Evolutionary conservation across 139 green algal species (phyloP).

Genomic region (Closterium sp.): DNA sequence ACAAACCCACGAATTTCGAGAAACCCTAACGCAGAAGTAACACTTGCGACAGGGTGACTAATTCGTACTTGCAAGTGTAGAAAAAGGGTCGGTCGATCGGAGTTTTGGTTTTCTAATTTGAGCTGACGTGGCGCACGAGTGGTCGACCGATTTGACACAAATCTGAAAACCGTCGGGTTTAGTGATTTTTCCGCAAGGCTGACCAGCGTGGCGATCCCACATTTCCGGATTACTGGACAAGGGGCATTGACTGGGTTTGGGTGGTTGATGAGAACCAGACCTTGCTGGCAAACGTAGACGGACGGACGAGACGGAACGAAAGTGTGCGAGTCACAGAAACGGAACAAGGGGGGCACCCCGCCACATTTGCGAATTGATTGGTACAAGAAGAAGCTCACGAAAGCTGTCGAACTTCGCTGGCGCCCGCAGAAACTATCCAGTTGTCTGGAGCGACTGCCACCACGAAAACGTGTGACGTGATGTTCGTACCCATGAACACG

Average conservation of each 20-base stretch:
- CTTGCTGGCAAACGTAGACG: not conserved
- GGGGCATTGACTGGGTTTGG: not conserved
- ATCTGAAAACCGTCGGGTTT: no score
- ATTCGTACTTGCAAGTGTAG: no score
- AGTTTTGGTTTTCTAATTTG: no score
- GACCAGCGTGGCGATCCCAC: not conserved
- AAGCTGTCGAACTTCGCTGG: not conserved
- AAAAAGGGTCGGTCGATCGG: no score
- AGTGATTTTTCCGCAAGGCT: no score
- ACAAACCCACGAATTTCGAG: no score
- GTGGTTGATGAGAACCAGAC: not conserved
- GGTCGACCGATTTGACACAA: no score
- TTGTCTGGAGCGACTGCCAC: not conserved
- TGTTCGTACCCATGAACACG: not conserved
- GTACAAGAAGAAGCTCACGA: not conserved
- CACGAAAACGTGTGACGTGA: not conserved
- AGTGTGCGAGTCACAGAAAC: not conserved
- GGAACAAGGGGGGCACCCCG: not conserved
- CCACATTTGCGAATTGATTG: not conserved
- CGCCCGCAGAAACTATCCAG: no score
- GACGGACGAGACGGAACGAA: not conserved
- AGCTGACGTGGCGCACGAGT: no score
- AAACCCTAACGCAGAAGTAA: no score
- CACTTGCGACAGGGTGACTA: no score
- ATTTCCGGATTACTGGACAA: not conserved